Percentiles rank a stretch among this genome's conserved stretches.
Evolutionary conservation across 768 basidiomycete species (phyloP).

Genomic region (Dacryopinax primogenitus): DNA sequence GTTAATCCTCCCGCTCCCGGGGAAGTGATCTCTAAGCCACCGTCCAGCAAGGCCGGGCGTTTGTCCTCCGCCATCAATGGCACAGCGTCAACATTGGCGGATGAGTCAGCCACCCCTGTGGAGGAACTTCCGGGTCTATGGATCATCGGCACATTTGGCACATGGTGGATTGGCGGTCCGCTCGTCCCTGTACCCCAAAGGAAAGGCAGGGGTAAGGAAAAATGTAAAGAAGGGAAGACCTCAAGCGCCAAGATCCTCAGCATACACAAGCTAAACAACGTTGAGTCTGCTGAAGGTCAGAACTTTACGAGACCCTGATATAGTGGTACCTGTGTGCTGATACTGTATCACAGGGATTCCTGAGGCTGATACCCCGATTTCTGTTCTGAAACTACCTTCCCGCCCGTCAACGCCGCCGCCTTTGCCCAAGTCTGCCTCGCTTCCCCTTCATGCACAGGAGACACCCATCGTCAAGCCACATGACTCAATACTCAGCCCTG

Average conservation of each 20-base stretch:
- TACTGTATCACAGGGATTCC: neutral
- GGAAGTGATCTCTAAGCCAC: constrained; percentile 37
- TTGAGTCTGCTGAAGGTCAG: neutral
- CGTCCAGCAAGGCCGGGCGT: constrained; percentile 22
- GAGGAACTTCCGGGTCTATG: constrained; percentile 48
- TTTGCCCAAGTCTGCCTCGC: constrained; percentile 64
- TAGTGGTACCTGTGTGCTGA: neutral
- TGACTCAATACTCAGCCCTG: constrained; percentile 4
- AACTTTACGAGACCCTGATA: neutral
- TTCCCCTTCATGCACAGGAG: constrained; percentile 55
- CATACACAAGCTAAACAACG: neutral
- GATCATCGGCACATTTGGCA: constrained; percentile 84
- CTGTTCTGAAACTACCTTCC: constrained; percentile 13
- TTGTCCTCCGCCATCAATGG: neutral
- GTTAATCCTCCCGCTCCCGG: constrained; percentile 25
- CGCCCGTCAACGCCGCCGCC: constrained; percentile 72
- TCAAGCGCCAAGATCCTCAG: neutral
- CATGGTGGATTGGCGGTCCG: constrained; percentile 80
- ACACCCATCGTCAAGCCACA: constrained; percentile 33
- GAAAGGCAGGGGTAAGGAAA: constrained; percentile 14
- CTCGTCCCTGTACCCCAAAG: constrained; percentile 34
- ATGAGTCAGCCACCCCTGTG: neutral
- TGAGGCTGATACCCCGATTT: neutral
- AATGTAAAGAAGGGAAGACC: constrained; percentile 7
- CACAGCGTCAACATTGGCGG: neutral